These are phyloP conservation scores for Scheffersomyces ergatensis DNA, from an alignment of 805 yeast genomes.

Conservation along the genomic window DNA sequence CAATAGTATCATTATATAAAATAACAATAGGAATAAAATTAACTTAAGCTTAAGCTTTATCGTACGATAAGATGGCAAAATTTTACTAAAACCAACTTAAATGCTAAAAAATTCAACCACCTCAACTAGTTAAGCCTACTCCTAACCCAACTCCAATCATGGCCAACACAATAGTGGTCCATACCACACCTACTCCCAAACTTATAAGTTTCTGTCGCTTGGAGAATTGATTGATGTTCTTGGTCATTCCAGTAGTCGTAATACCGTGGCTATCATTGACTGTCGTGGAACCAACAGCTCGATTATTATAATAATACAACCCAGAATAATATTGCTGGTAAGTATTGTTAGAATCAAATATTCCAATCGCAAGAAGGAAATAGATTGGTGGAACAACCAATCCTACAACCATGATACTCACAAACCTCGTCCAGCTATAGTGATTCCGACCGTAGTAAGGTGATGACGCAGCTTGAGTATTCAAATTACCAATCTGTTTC, in stretches of 20 bases:
- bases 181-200: slow-evolving; percentile 26
- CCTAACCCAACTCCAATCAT: slow-evolving; percentile 42
- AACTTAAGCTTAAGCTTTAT: too few species aligned
- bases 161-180: slow-evolving; percentile 31
- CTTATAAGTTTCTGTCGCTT: slow-evolving; percentile 29
- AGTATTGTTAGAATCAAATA: slow-evolving; percentile 27
- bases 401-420: slow-evolving; percentile 27
- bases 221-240: slow-evolving; percentile 14
- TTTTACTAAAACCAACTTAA: too few species aligned
- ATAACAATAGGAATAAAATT: too few species aligned
- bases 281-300: background rate
- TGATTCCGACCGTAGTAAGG: background rate
- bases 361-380: slow-evolving; percentile 32
- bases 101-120: too few species aligned
- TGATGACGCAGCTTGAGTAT: background rate
- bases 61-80: too few species aligned
- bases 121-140: slow-evolving; percentile 15
- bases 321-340: slow-evolving; percentile 17
- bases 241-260: background rate
- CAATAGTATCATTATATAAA: too few species aligned
- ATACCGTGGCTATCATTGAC: too few species aligned
- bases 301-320: slow-evolving; percentile 10
- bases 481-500: background rate
- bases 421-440: slow-evolving; percentile 17
- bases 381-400: slow-evolving; percentile 38